A percentile compares a stretch with the other conserved stretches of the same genome.
Evolutionary conservation across 192 early-diverging fungal genomes (phyloP).

Genomic region (Backusella westeae): DNA sequence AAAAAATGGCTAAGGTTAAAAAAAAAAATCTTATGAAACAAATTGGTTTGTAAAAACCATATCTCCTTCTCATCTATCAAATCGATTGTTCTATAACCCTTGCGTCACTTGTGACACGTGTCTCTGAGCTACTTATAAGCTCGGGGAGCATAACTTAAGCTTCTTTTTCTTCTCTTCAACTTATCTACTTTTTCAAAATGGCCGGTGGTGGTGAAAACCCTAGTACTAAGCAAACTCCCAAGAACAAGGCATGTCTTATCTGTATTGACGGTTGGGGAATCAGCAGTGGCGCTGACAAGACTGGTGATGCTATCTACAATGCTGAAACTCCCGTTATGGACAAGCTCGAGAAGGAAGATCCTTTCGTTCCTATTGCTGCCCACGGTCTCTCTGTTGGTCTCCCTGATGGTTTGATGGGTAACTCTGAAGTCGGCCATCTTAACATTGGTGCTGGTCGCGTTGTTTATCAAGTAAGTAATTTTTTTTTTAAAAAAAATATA

Average conservation of each 20-base stretch:
- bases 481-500: not conserved
- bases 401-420: slow-evolving; percentile 99
- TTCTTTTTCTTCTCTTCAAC: slow-evolving; percentile 11
- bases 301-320: slow-evolving; percentile 91
- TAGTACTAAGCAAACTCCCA: slow-evolving; percentile 28
- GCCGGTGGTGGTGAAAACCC: slow-evolving; percentile 40
- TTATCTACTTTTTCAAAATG: slow-evolving; percentile 21
- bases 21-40: not conserved
- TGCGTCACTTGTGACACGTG: slow-evolving; percentile 9
- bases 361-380: slow-evolving; percentile 79
- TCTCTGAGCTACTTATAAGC: slow-evolving; percentile 2
- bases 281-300: slow-evolving; percentile 58
- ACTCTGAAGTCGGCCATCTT: slow-evolving; percentile 98
- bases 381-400: slow-evolving; percentile 95
- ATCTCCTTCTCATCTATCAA: slow-evolving; percentile 2
- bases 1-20: not conserved
- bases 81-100: slow-evolving; percentile 4
- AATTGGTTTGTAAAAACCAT: not conserved
- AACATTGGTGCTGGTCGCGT: slow-evolving; percentile 99
- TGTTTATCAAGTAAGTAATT: slow-evolving; percentile 83
- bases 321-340: slow-evolving; percentile 95
- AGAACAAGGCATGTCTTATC: slow-evolving; percentile 80
- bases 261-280: slow-evolving; percentile 99
- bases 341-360: slow-evolving; percentile 70
- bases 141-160: not conserved